phyloP scores from a whole-genome alignment of 2,329 filamentous ascomycete genomes.

The Celoporthe dispersa region DNA sequence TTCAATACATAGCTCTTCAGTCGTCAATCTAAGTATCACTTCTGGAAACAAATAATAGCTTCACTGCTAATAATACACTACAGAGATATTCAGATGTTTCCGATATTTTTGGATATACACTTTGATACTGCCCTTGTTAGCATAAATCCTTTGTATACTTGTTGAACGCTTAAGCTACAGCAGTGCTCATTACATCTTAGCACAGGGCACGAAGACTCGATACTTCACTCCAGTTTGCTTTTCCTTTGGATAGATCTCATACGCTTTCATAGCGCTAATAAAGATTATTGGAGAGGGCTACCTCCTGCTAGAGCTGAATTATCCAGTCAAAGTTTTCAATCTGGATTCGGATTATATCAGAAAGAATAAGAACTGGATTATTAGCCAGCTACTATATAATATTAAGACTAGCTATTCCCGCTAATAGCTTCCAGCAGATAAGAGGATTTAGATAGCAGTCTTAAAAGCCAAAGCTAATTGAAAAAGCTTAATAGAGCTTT shows the following conservation, averaged over 20 bases:
- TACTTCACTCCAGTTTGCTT: constrained; percentile 34
- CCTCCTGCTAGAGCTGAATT: constrained; percentile 30
- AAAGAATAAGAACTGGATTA: constrained; percentile 29
- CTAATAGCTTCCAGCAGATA: not conserved
- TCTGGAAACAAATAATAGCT: too few species aligned
- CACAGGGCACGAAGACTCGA: constrained; percentile 29
- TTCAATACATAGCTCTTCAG: too few species aligned
- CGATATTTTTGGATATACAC: too few species aligned
- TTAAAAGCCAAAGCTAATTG: constrained; percentile 30
- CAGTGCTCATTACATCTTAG: too few species aligned
- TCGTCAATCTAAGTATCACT: too few species aligned
- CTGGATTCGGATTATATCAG: constrained; percentile 30
- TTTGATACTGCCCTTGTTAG: too few species aligned
- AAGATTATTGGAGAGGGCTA: constrained; percentile 31
- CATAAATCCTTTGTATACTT: too few species aligned
- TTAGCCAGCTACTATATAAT: constrained; percentile 26
- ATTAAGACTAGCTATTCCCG: constrained; percentile 11
- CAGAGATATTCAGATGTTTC: too few species aligned
- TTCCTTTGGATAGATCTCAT: constrained; percentile 34
- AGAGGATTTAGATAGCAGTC: constrained; percentile 32
- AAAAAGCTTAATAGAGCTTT: constrained; percentile 28
- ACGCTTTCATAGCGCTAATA: constrained; percentile 30
- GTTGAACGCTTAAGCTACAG: too few species aligned
- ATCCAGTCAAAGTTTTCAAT: constrained; percentile 33
- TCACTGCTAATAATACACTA: too few species aligned